These are phyloP conservation scores for Candida tammaniensis DNA, from an alignment of 805 yeast species.

Conservation along the genomic window DNA sequence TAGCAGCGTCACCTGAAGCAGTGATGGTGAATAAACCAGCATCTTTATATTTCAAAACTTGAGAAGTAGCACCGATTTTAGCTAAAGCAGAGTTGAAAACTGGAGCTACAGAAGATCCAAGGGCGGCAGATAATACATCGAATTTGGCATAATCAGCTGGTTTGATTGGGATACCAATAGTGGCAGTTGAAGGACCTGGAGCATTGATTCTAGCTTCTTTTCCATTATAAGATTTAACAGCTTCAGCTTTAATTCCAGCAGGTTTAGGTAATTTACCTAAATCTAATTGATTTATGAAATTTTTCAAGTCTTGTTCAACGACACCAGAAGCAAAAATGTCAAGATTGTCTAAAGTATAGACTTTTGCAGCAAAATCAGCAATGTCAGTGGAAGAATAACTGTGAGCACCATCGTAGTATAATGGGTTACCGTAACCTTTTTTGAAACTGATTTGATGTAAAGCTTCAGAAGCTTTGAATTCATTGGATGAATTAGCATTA, in stretches of 20 bases:
- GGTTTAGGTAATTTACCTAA: constrained; percentile 65
- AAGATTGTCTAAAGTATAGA: constrained; percentile 68
- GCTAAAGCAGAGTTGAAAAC: constrained; percentile 52
- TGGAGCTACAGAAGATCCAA: constrained; percentile 59
- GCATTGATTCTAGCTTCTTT: constrained; percentile 66
- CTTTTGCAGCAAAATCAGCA: constrained; percentile 60
- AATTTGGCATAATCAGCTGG: constrained; percentile 61
- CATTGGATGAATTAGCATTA: constrained; percentile 50
- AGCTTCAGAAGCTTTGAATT: constrained; percentile 67
- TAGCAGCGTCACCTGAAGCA: constrained; percentile 54
- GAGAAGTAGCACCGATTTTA: constrained; percentile 47
- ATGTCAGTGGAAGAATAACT: constrained; percentile 60
- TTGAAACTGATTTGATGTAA: constrained; percentile 82
- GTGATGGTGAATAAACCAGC: constrained; percentile 77
- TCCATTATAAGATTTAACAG: constrained; percentile 53
- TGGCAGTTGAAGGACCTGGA: constrained; percentile 66
- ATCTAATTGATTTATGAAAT: constrained; percentile 64
- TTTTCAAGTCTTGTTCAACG: constrained; percentile 62
- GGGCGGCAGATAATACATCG: constrained; percentile 68
- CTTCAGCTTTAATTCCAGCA: constrained; percentile 37
- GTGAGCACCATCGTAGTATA: constrained; percentile 66
- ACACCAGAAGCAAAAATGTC: constrained; percentile 74
- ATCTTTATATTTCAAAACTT: constrained; percentile 65
- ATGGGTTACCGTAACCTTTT: constrained; percentile 82
- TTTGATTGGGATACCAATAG: constrained; percentile 77